A percentile compares a stretch with the other conserved stretches of the same genome.
phyloP scores from a whole-genome alignment of 2,329 filamentous ascomycete genomes.

The Cladosporium sp. region DNA sequence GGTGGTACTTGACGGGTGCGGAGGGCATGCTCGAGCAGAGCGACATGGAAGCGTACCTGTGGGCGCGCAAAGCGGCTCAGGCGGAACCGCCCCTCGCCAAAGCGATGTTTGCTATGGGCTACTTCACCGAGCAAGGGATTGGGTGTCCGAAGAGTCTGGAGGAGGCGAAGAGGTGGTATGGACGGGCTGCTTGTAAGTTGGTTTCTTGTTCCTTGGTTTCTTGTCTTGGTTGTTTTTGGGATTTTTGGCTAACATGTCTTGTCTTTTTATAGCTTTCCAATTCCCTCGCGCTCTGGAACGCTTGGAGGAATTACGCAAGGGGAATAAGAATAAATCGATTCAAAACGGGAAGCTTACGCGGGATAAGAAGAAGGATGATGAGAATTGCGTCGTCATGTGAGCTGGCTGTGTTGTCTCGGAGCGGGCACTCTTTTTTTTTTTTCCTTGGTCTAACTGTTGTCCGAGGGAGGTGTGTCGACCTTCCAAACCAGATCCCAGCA shows the following conservation, averaged over 20 bases:
- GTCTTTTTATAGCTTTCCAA: conserved; percentile 66
- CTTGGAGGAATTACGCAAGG: conserved; percentile 85
- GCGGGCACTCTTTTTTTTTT: too few species aligned
- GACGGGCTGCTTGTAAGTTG: conserved; percentile 88
- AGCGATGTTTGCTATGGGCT: conserved; percentile 97
- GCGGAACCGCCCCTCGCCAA: conserved; percentile 74
- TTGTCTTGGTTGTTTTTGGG: neutral
- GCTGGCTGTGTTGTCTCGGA: too few species aligned
- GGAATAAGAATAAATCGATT: conserved; percentile 51
- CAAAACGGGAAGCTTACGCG: conserved; percentile 71
- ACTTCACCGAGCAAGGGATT: conserved; percentile 94
- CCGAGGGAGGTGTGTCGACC: too few species aligned
- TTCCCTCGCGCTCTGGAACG: conserved; percentile 90
- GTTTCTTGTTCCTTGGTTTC: neutral
- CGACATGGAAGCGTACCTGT: conserved; percentile 94
- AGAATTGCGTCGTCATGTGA: conserved; percentile 81
- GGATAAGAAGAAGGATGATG: conserved; percentile 79
- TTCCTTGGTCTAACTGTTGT: too few species aligned
- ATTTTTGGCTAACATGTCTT: conserved; percentile 10
- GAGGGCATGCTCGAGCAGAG: conserved; percentile 85
- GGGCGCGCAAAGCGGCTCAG: conserved; percentile 88
- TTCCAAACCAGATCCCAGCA: too few species aligned
- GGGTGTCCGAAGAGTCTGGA: conserved; percentile 81
- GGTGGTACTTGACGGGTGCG: conserved; percentile 77
- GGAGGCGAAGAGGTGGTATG: conserved; percentile 98